Conservation (phyloP, 2,329 filamentous ascomycete genomes). For the Beauveria caledonica region DNA sequence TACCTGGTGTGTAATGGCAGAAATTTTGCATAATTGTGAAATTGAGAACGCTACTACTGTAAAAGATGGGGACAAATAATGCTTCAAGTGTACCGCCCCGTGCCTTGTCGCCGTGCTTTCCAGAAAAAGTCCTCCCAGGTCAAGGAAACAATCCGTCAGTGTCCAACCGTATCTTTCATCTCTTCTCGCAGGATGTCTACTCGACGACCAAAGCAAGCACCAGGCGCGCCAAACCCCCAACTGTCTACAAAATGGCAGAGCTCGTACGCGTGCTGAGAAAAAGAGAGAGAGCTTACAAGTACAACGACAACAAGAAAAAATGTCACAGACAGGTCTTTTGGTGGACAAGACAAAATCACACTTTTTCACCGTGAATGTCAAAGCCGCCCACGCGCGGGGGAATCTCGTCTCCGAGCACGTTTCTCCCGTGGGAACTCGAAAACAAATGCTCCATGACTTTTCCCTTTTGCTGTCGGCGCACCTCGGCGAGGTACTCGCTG, state of each 20-base stretch:
- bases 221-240: too few relatives aligned
- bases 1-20: too few relatives aligned
- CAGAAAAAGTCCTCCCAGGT: not conserved
- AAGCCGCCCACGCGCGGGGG: not conserved
- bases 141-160: not conserved
- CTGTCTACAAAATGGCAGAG: too few relatives aligned
- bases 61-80: not conserved
- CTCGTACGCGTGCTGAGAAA: too few relatives aligned
- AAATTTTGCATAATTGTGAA: not conserved
- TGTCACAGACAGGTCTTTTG: not conserved
- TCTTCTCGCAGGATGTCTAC: too few relatives aligned
- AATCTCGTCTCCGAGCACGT: slow-evolving; percentile 16
- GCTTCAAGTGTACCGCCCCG: not conserved
- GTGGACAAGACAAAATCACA: not conserved
- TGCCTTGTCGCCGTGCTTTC: not conserved
- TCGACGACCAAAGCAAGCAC: too few relatives aligned
- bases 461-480: slow-evolving; percentile 72
- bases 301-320: too few relatives aligned
- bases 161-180: too few relatives aligned
- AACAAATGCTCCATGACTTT: slow-evolving; percentile 77
- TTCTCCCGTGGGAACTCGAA: slow-evolving; percentile 29
- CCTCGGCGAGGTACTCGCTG: slow-evolving; percentile 65
- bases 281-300: too few relatives aligned
- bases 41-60: not conserved
- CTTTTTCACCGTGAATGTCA: not conserved